phyloP scores from a whole-genome alignment of 768 basidiomycete genomes.

The Chalciporus chontae region DNA sequence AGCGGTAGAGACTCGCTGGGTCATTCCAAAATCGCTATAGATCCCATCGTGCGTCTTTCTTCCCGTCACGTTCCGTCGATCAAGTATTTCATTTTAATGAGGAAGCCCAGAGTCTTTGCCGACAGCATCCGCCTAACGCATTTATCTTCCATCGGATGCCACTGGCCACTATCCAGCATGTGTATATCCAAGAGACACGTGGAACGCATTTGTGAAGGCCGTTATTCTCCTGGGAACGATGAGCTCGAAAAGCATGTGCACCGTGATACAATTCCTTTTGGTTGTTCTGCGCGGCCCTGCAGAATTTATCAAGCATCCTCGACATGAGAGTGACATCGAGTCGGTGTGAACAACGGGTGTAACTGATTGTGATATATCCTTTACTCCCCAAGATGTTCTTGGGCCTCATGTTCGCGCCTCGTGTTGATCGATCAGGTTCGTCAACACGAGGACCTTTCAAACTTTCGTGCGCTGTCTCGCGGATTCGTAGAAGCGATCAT shows the following conservation, averaged over 20 bases:
- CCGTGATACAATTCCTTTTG: background rate
- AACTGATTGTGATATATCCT: background rate
- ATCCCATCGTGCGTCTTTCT: conserved; percentile 13
- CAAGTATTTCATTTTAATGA: background rate
- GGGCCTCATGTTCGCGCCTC: conserved; percentile 13
- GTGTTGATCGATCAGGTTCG: conserved; percentile 4
- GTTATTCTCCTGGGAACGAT: background rate
- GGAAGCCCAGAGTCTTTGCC: background rate
- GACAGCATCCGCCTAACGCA: background rate
- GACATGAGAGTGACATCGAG: background rate
- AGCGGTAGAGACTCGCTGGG: conserved; percentile 53
- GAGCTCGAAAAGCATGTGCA: background rate
- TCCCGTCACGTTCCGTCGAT: background rate
- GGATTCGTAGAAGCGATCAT: background rate
- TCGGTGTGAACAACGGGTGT: background rate
- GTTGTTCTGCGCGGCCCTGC: background rate
- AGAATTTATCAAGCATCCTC: background rate
- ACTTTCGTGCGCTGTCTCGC: background rate
- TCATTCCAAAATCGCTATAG: conserved; percentile 16
- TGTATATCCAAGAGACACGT: background rate
- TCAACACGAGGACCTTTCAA: background rate
- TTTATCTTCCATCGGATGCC: background rate
- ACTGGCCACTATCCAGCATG: background rate
- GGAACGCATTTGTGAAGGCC: background rate
- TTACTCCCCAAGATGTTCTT: background rate